Base-by-base conservation (phyloP, 371 early-diverging fungal species). In the Mortierella sp. region DNA sequence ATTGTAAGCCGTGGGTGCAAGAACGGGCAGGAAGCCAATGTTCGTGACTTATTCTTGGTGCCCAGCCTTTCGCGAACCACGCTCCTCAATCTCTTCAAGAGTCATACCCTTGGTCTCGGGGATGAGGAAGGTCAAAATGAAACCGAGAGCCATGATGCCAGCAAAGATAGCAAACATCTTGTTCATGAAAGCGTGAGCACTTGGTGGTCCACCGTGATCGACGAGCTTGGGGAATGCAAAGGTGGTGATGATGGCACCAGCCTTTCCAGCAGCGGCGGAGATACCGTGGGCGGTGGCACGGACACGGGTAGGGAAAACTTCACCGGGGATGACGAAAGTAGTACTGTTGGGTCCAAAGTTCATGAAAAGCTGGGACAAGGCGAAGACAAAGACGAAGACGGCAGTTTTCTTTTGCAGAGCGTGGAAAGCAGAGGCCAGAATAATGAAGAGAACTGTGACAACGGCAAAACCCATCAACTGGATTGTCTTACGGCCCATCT, bases 311-410 rank as follows among this genome's bases (percentile, higher is more conserved):
- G 97, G 96, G 90, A 95, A 97, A 6, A 93, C 91, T 84, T 97
- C 97, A 79, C 94, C 93, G 24, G 97, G 96, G 69, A 95, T 87
- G 68, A 97, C 92, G 63, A 97, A 96, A 32, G 96, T 96, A 39
- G 96, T 96, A 51, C 92, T 78, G 88, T 96, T 96, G 80, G 97
- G 95, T 54, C 97, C 96, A 86, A 96, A 96, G 89, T 96, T 69
- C 62, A 73, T 70, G 66, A 66, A 70, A 84, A 93, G 90, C 80
- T 95, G 94, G 16, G 93, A 92, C 39, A 93, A 78, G 18, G 93
- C 91, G 83, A 92, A 94, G 67, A 96, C 68, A 59, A 87, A 84
- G 59, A 95, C 87, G 85, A 96, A 95, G 32, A 88, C 87, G 43
- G 88, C 79, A 32, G 89, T 64, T 89, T 87, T 37, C 75, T 84